Percentiles rank a stretch among this genome's conserved stretches.
phyloP scores from a whole-genome alignment of 2,329 filamentous ascomycete species.

The Exophiala spinifera region DNA sequence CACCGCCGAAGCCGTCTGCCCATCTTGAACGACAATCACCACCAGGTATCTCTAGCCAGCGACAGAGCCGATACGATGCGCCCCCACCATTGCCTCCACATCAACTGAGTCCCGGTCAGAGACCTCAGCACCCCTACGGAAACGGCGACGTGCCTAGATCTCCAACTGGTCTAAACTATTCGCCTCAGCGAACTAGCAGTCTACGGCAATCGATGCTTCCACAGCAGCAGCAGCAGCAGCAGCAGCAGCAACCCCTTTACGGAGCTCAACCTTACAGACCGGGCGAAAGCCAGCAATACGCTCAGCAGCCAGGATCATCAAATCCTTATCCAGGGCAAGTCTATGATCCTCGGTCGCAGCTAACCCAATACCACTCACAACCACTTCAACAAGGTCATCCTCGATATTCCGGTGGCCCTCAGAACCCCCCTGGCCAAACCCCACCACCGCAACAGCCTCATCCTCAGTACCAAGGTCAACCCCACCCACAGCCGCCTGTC shows the following conservation, averaged over 20 bases:
- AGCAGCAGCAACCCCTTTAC: constrained; percentile 18
- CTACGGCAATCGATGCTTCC: constrained; percentile 22
- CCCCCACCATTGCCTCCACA: constrained; percentile 27
- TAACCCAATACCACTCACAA: constrained; percentile 4
- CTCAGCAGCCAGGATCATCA: constrained; percentile 11
- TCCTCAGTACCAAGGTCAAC: constrained; percentile 25
- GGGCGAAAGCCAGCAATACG: constrained; percentile 13
- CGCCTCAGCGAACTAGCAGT: constrained; percentile 32
- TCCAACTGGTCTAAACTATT: constrained; percentile 33
- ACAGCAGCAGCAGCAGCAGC: constrained; percentile 20
- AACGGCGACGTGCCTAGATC: constrained; percentile 30
- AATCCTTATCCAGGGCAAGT: constrained; percentile 7
- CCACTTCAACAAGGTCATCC: constrained; percentile 1
- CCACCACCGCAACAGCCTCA: constrained; percentile 3
- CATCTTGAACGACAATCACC: constrained; percentile 6
- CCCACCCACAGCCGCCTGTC: constrained; percentile 21
- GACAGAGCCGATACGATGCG: constrained; percentile 27
- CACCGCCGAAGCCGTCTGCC: constrained; percentile 16
- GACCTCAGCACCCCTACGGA: constrained; percentile 21
- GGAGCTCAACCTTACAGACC: constrained; percentile 26
- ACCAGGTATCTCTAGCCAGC: not conserved
- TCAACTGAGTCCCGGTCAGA: constrained; percentile 4
- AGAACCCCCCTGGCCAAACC: constrained; percentile 1
- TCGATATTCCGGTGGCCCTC: constrained; percentile 5
- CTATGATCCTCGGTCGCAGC: constrained; percentile 6